A percentile compares a stretch with the other conserved stretches of the same genome.
Conservation (phyloP, 805 yeast genomes). For the Starmerella lactis-condensi region DNA sequence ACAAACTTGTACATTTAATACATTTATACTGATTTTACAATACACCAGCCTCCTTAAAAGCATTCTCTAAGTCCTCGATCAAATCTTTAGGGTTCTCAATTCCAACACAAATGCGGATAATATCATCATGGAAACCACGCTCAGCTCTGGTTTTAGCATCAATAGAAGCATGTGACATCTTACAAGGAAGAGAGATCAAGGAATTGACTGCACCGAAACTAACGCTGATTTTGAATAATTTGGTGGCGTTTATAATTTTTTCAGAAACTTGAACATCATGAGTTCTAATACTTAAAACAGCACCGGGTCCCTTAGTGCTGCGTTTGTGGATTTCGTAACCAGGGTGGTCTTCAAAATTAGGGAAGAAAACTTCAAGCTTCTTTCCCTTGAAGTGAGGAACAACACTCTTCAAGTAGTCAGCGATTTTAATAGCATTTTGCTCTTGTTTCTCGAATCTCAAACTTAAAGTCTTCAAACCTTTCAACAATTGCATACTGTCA, state of each 20-base stretch:
- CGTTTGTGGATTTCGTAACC: conserved; percentile 62
- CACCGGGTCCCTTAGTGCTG: conserved; percentile 72
- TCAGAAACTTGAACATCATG: conserved; percentile 51
- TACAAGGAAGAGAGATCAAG: conserved; percentile 80
- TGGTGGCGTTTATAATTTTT: conserved; percentile 54
- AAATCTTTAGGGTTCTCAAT: conserved; percentile 70
- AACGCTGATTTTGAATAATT: conserved; percentile 73
- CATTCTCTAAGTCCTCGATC: conserved; percentile 57
- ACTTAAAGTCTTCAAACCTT: conserved; percentile 79
- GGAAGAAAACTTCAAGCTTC: conserved; percentile 54
- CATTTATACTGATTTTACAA: too few species aligned
- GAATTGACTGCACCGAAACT: conserved; percentile 91
- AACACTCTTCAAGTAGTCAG: conserved; percentile 45
- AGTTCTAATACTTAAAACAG: conserved; percentile 76
- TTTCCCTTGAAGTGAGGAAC: conserved; percentile 25
- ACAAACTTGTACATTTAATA: too few species aligned
- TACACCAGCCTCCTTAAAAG: conserved; percentile 45
- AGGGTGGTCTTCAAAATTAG: conserved; percentile 69
- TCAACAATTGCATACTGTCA: conserved; percentile 72
- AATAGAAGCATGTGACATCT: conserved; percentile 94
- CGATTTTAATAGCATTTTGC: conserved; percentile 54
- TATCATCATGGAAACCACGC: conserved; percentile 81
- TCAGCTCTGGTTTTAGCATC: conserved; percentile 72
- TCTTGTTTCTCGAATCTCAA: conserved; percentile 80
- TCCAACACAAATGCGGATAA: conserved; percentile 78